Evolutionary conservation across 306 rosid genomes (phyloP).

Genomic region (Lathyrus sativus): DNA sequence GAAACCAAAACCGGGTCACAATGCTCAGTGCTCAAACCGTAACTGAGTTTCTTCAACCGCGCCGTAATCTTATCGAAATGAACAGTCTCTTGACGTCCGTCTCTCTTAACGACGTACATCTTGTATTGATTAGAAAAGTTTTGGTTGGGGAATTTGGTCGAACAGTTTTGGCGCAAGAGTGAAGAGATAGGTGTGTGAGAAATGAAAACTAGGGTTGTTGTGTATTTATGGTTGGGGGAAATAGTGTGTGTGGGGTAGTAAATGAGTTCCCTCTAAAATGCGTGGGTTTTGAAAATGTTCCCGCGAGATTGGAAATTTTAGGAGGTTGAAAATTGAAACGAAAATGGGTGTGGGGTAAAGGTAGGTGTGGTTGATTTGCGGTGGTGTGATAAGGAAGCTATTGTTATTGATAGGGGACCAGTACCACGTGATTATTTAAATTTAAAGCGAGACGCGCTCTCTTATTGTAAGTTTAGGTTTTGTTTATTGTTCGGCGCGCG

Average conservation of each 20-base stretch:
- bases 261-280: slow-evolving; percentile 34
- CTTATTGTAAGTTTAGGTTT: not conserved
- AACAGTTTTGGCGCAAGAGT: slow-evolving; percentile 49
- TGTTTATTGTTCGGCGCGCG: not conserved
- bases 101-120: slow-evolving; percentile 91
- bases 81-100: slow-evolving; percentile 86
- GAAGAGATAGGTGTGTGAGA: too few species aligned
- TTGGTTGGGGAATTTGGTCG: slow-evolving; percentile 47
- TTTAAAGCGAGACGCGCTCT: not conserved
- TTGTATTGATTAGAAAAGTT: not conserved
- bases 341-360: not conserved
- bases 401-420: not conserved
- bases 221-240: too few species aligned
- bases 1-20: slow-evolving; percentile 87
- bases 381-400: not conserved
- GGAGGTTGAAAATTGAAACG: not conserved
- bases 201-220: slow-evolving; percentile 41
- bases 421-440: not conserved
- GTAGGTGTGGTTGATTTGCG: not conserved
- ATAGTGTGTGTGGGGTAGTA: too few species aligned
- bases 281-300: not conserved
- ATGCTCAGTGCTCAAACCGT: slow-evolving; percentile 78
- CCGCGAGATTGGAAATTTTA: not conserved
- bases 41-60: slow-evolving; percentile 88
- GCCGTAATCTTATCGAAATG: slow-evolving; percentile 96